A percentile compares a stretch with the other conserved stretches of the same genome.
Evolutionary conservation across 768 basidiomycete species (phyloP).

Genomic region (Pleurotus tuber-regium): DNA sequence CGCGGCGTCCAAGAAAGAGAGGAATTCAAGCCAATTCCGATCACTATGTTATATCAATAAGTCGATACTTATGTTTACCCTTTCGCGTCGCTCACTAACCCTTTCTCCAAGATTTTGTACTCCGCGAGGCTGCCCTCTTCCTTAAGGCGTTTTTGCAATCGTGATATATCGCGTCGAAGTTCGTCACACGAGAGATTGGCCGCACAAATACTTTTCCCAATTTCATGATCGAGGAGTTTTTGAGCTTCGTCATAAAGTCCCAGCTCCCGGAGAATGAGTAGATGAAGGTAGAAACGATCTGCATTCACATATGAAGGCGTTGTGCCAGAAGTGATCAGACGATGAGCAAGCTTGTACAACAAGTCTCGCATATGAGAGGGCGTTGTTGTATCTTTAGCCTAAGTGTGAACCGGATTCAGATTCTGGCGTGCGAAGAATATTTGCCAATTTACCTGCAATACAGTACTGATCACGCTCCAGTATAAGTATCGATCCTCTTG

Average conservation of each 20-base stretch:
- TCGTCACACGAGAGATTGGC: slow-evolving; percentile 76
- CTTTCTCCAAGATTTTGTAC: slow-evolving; percentile 54
- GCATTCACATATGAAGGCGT: slow-evolving; percentile 62
- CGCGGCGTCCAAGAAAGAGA: slow-evolving; percentile 68
- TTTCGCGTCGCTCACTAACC: slow-evolving; percentile 41
- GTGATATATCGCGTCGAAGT: slow-evolving; percentile 70
- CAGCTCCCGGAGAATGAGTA: slow-evolving; percentile 69
- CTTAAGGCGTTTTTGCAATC: slow-evolving; percentile 46
- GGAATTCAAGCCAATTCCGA: slow-evolving; percentile 85
- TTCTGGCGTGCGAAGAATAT: background rate
- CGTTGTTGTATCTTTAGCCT: slow-evolving; percentile 73
- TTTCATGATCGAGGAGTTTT: slow-evolving; percentile 63
- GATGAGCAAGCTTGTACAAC: slow-evolving; percentile 74
- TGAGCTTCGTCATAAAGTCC: slow-evolving; percentile 68
- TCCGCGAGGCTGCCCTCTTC: slow-evolving; percentile 66
- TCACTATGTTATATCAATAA: slow-evolving; percentile 42
- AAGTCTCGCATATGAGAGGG: slow-evolving; percentile 60
- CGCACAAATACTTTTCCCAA: slow-evolving; percentile 64
- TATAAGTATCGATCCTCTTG: slow-evolving; percentile 79
- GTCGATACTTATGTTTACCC: background rate
- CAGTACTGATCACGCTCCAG: slow-evolving; percentile 78
- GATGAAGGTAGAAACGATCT: slow-evolving; percentile 77
- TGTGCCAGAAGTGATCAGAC: slow-evolving; percentile 63
- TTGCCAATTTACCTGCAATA: slow-evolving; percentile 60
- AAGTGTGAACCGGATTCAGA: background rate